phyloP scores from a whole-genome alignment of 768 basidiomycete genomes.

The Austroboletus eburneus region DNA sequence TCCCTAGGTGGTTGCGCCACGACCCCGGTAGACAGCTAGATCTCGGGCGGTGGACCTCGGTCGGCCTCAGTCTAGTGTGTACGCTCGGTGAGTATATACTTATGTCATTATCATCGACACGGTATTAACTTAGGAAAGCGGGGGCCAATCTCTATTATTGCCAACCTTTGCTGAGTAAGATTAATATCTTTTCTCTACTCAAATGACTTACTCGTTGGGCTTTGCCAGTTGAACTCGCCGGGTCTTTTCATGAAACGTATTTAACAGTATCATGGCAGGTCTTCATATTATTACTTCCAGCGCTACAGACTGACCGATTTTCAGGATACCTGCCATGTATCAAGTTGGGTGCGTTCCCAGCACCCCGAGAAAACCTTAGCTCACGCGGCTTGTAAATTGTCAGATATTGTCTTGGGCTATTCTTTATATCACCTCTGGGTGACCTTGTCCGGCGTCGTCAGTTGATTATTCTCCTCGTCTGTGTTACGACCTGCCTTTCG shows the following conservation, averaged over 20 bases:
- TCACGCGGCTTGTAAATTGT: neutral
- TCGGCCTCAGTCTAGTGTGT: constrained; percentile 45
- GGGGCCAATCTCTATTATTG: constrained; percentile 79
- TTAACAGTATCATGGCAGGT: constrained; percentile 31
- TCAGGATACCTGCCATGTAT: constrained; percentile 59
- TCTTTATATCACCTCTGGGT: constrained; percentile 44
- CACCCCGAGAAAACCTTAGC: neutral
- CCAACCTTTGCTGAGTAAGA: constrained; percentile 70
- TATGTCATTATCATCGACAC: neutral
- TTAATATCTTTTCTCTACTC: neutral
- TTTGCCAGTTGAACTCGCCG: constrained; percentile 35
- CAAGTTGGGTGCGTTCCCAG: constrained; percentile 53
- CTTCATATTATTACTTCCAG: neutral
- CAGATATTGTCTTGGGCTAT: constrained; percentile 30
- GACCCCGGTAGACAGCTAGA: constrained; percentile 35
- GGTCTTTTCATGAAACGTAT: constrained; percentile 34
- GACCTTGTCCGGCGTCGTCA: constrained; percentile 43
- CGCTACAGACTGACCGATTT: constrained; percentile 1
- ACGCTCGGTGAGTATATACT: constrained; percentile 38
- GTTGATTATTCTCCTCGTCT: constrained; percentile 35
- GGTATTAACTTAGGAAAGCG: constrained; percentile 9
- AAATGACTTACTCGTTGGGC: no score
- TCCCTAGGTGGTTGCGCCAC: constrained; percentile 41
- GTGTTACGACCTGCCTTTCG: constrained; percentile 33
- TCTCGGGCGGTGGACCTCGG: constrained; percentile 38